phyloP scores from a whole-genome alignment of 257 asterid genomes.

The Solanum corneliomulleri region DNA sequence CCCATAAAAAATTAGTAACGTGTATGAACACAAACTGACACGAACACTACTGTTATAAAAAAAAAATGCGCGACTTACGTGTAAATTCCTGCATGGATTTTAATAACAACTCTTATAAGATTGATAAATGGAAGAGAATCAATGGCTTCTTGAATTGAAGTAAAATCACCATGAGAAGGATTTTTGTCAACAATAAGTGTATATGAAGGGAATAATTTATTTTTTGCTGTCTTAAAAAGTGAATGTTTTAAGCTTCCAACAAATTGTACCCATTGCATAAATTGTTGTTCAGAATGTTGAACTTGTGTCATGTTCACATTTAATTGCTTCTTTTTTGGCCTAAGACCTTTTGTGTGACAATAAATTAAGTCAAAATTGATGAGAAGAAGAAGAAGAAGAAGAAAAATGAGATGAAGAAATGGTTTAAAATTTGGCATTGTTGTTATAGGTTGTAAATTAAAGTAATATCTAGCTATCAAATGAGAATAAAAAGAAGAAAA shows the following conservation, averaged over 20 bases:
- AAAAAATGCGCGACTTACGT: conserved; percentile 24
- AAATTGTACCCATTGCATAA: conserved; percentile 72
- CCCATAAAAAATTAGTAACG: background rate
- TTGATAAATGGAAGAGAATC: conserved; percentile 76
- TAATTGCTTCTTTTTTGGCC: conserved; percentile 19
- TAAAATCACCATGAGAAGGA: conserved; percentile 61
- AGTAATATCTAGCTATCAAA: background rate
- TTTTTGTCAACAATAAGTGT: conserved; percentile 63
- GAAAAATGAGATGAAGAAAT: conserved; percentile 9
- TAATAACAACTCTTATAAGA: conserved; percentile 69
- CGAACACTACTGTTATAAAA: background rate
- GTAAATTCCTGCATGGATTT: conserved; percentile 81
- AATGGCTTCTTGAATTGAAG: conserved; percentile 73
- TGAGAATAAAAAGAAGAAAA: background rate
- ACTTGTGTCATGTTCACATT: conserved; percentile 39
- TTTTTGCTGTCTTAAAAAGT: conserved; percentile 55
- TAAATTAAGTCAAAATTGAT: background rate
- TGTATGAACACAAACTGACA: background rate
- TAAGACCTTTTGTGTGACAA: conserved; percentile 49
- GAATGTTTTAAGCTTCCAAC: conserved; percentile 75
- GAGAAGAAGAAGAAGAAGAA: background rate
- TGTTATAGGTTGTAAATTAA: background rate
- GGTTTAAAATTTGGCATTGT: conserved; percentile 14
- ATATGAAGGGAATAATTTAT: conserved; percentile 64
- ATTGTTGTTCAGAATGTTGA: conserved; percentile 53